These are phyloP conservation scores for Pulveroboletus sp. DNA, from an alignment of 768 basidiomycete species.

Conservation along the genomic window DNA sequence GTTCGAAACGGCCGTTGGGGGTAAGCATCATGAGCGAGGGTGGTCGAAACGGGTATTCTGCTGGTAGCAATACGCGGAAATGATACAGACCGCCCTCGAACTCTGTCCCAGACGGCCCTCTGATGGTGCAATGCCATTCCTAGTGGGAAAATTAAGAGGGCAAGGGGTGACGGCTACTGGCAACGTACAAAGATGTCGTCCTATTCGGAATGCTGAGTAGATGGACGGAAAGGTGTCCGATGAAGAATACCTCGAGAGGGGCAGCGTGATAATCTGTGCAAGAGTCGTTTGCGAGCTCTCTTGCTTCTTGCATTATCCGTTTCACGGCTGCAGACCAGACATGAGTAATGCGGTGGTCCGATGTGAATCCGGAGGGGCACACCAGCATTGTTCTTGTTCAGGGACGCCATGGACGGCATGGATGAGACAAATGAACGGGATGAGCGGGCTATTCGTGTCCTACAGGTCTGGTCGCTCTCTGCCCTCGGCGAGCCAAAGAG, in stretches of 20 bases:
- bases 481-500: background rate
- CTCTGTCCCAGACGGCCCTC: constrained; percentile 83
- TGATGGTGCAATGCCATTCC: constrained; percentile 98
- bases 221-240: background rate
- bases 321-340: constrained; percentile 66
- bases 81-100: constrained; percentile 97
- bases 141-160: constrained; percentile 28
- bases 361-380: constrained; percentile 15
- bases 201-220: constrained; percentile 33
- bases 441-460: background rate
- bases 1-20: constrained; percentile 94
- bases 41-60: constrained; percentile 95
- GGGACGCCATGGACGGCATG: constrained; percentile 35
- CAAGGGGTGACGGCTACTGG: constrained; percentile 4
- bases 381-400: constrained; percentile 93
- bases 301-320: constrained; percentile 94
- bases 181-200: constrained; percentile 81
- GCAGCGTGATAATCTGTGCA: constrained; percentile 82
- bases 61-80: constrained; percentile 83
- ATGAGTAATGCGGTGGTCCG: background rate
- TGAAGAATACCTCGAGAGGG: constrained; percentile 60
- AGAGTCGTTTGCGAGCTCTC: constrained; percentile 80
- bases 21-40: constrained; percentile 96
- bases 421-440: background rate
- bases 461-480: background rate